Conservation (phyloP, 305 asterid species). For the Andrographis paniculata region DNA sequence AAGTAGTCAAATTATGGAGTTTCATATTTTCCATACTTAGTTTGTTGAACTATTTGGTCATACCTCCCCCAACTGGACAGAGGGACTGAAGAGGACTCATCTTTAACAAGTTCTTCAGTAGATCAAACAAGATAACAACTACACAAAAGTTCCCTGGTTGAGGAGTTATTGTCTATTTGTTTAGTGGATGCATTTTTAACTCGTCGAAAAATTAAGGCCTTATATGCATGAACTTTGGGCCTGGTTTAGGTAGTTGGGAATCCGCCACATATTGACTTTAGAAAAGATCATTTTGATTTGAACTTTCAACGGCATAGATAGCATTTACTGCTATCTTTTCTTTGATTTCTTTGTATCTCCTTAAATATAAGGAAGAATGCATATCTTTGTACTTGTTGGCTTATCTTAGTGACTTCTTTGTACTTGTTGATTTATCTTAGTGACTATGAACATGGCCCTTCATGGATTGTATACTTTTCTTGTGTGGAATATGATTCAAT, state of each 20-base stretch:
- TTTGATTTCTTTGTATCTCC: not conserved
- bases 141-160: constrained; percentile 8
- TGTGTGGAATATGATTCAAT: constrained; percentile 12
- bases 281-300: constrained; percentile 6
- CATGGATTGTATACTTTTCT: constrained; percentile 2
- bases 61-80: not conserved
- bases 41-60: constrained; percentile 9
- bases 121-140: constrained; percentile 8
- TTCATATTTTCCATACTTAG: not conserved
- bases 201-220: constrained; percentile 4
- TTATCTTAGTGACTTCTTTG: too few species aligned
- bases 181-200: constrained; percentile 1
- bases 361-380: not conserved
- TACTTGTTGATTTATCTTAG: not conserved
- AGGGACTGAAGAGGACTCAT: constrained; percentile 1
- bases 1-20: not conserved
- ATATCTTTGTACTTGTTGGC: not conserved
- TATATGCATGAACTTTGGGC: constrained; percentile 6
- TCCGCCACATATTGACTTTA: constrained; percentile 1
- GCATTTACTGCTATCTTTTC: not conserved
- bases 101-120: constrained; percentile 3
- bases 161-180: constrained; percentile 5
- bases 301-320: not conserved
- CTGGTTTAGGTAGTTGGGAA: not conserved
- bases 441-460: constrained; percentile 12